These are phyloP conservation scores for Hirsutella minnesotensis DNA, from an alignment of 2,329 filamentous ascomycete species.

Conservation along the genomic window DNA sequence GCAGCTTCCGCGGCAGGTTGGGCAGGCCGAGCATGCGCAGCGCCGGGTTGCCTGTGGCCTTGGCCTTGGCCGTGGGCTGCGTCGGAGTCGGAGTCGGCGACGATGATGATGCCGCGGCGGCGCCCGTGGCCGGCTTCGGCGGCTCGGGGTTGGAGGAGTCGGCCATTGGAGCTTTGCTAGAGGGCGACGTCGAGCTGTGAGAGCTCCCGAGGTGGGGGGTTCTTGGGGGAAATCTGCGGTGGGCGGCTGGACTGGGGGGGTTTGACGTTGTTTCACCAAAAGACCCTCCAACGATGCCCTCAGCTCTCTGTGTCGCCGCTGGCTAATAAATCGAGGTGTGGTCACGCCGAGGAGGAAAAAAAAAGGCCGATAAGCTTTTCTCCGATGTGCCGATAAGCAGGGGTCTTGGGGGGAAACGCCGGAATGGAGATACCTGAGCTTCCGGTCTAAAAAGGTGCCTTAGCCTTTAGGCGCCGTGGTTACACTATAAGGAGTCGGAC, in stretches of 20 bases:
- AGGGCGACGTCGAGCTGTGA: no score
- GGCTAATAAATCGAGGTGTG: no score
- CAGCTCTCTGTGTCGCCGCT: no score
- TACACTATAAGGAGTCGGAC: no score
- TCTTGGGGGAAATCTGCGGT: no score
- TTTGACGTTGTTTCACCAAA: no score
- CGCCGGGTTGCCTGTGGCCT: conserved; percentile 48
- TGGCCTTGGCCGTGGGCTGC: conserved; percentile 16
- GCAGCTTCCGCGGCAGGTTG: conserved; percentile 69
- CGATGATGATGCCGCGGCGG: conserved; percentile 10
- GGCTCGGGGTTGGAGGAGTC: background rate
- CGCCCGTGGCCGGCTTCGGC: conserved; percentile 5
- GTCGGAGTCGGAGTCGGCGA: background rate
- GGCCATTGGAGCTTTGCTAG: no score
- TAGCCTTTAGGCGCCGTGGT: no score
- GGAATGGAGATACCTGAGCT: conserved; percentile 5
- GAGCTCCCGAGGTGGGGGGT: no score
- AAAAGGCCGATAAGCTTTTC: conserved; percentile 13
- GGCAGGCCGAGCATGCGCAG: conserved; percentile 77
- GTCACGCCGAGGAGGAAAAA: conserved; percentile 8
- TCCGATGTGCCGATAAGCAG: conserved; percentile 8
- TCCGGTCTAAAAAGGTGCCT: background rate
- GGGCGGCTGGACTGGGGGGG: no score
- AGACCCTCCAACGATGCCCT: no score
- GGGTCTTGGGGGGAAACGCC: background rate